Percentiles rank a stretch among this genome's conserved stretches.
phyloP scores from a whole-genome alignment of 1,139 yeast genomes.

The Yamadazyma conglobata region DNA sequence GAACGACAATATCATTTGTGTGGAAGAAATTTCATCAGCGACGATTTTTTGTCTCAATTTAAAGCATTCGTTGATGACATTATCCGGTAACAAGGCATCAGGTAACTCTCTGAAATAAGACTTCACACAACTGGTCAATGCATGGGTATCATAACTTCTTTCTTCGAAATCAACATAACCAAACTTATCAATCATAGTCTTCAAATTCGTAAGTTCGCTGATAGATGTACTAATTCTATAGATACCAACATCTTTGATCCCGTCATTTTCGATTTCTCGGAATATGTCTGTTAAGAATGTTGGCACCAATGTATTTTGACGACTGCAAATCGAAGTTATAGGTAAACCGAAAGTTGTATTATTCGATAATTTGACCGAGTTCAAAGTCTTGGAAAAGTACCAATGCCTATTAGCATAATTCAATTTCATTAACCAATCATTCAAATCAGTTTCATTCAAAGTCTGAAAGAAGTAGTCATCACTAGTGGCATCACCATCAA shows the following conservation, averaged over 20 bases:
- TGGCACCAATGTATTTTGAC: conserved; percentile 67
- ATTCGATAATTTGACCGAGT: conserved; percentile 16
- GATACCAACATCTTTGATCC: conserved; percentile 86
- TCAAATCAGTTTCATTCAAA: conserved; percentile 56
- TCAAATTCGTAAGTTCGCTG: conserved; percentile 69
- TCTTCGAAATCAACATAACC: conserved; percentile 58
- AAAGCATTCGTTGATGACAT: conserved; percentile 49
- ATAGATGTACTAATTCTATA: conserved; percentile 91
- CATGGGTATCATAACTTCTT: conserved; percentile 78
- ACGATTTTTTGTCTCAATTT: conserved; percentile 30
- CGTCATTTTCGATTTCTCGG: conserved; percentile 74
- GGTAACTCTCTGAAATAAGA: conserved; percentile 84
- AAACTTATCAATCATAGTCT: conserved; percentile 68
- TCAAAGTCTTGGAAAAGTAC: conserved; percentile 47
- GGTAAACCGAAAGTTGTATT: conserved; percentile 85
- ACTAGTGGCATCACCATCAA: conserved; percentile 45
- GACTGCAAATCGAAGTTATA: conserved; percentile 63
- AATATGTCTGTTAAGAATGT: conserved; percentile 61
- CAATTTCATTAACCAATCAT: conserved; percentile 66
- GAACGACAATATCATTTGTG: conserved; percentile 33
- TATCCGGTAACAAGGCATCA: conserved; percentile 71
- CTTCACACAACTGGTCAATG: conserved; percentile 87
- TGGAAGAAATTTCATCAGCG: conserved; percentile 8
- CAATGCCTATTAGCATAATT: conserved; percentile 53
- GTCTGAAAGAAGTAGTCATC: conserved; percentile 72